Evolutionary conservation across 2,329 filamentous ascomycete species (phyloP).

Genomic region (Colletotrichum karsti): DNA sequence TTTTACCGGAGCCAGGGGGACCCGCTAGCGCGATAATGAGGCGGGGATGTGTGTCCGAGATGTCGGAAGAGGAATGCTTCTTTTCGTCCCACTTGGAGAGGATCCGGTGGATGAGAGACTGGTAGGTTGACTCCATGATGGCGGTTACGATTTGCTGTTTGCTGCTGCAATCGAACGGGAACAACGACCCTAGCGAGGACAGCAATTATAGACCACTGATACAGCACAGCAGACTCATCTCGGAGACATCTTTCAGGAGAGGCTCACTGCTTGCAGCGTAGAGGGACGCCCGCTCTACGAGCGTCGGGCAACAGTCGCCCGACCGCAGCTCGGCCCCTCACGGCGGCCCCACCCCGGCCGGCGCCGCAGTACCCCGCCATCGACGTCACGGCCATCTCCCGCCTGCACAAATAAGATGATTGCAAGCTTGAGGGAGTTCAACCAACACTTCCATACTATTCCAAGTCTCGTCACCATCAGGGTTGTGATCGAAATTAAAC

Average conservation of each 20-base stretch:
- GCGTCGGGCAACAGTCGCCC: conserved; percentile 15
- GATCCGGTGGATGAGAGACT: conserved; percentile 32
- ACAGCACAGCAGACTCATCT: neutral
- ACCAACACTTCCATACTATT: neutral
- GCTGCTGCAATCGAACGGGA: neutral
- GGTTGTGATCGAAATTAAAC: neutral
- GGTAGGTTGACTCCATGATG: conserved; percentile 37
- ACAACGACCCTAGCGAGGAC: neutral
- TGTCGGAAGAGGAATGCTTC: neutral
- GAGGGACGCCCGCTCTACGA: neutral
- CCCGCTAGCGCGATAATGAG: conserved; percentile 40
- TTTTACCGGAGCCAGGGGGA: conserved; percentile 41
- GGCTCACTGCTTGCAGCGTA: neutral
- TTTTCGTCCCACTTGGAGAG: conserved; percentile 32
- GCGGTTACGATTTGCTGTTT: neutral
- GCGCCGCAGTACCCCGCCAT: conserved; percentile 17
- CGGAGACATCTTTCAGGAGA: neutral
- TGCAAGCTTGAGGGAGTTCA: neutral
- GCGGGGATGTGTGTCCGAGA: conserved; percentile 13
- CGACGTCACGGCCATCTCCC: conserved; percentile 9
- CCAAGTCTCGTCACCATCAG: neutral
- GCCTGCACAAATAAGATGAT: neutral
- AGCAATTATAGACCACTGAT: neutral
- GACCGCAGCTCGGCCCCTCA: conserved; percentile 8
- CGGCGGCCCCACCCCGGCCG: conserved; percentile 18